These are phyloP conservation scores for Saccharomyces eubayanus DNA, from an alignment of 805 yeast species.

Conservation along the genomic window DNA sequence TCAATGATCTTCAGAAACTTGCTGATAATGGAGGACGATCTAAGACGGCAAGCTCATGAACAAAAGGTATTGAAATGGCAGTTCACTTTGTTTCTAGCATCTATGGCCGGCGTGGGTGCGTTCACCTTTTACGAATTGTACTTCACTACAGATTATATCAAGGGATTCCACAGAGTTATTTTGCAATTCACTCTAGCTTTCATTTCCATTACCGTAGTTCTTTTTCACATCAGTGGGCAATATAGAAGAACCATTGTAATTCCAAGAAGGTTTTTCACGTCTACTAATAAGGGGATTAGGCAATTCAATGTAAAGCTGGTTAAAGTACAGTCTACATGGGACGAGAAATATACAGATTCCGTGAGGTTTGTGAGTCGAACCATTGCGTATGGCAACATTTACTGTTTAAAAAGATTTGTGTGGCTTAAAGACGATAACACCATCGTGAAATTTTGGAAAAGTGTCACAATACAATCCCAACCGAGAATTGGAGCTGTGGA, in stretches of 20 bases:
- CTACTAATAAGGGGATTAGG: constrained; percentile 84
- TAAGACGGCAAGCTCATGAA: constrained; percentile 71
- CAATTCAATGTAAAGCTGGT: constrained; percentile 75
- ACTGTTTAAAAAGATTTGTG: constrained; percentile 9
- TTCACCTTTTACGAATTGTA: constrained; percentile 35
- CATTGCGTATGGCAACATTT: constrained; percentile 17
- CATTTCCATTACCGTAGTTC: constrained; percentile 54
- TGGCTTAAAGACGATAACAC: constrained; percentile 9
- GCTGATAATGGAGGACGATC: constrained; percentile 74
- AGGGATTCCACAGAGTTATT: constrained; percentile 31
- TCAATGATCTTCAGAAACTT: constrained; percentile 76
- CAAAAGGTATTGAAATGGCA: constrained; percentile 54
- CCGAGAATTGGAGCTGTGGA: constrained; percentile 68
- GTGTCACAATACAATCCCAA: constrained; percentile 36
- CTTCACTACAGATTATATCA: constrained; percentile 31
- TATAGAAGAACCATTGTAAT: constrained; percentile 75
- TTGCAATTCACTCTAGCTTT: constrained; percentile 52
- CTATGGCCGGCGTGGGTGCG: constrained; percentile 35
- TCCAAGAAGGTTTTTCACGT: constrained; percentile 68
- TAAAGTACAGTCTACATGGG: constrained; percentile 40
- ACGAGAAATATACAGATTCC: constrained; percentile 32
- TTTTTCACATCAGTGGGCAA: constrained; percentile 84
- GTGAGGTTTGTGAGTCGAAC: constrained; percentile 25
- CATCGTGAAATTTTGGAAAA: constrained; percentile 18
- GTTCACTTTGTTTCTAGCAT: constrained; percentile 34